Evolutionary conservation across 2,329 filamentous ascomycete genomes (phyloP).

Genomic region (Diplocarpon rosae): DNA sequence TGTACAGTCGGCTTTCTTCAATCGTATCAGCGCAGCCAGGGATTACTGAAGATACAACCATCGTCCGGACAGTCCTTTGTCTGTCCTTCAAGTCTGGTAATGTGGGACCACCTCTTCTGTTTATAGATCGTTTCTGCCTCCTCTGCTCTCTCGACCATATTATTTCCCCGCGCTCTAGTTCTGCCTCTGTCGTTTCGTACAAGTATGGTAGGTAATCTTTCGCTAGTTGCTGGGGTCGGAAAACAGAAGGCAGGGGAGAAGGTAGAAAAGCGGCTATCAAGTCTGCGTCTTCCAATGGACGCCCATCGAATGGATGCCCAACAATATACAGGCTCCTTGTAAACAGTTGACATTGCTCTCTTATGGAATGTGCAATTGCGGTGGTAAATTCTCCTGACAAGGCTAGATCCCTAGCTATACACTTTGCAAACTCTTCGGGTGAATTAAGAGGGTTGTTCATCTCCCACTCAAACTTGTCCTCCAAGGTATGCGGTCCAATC

Average conservation of each 20-base stretch:
- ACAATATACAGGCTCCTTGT: conserved; percentile 87
- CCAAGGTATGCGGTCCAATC: conserved; percentile 83
- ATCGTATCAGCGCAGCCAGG: conserved; percentile 72
- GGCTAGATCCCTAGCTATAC: conserved; percentile 82
- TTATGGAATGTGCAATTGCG: conserved; percentile 93
- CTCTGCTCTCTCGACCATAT: conserved; percentile 90
- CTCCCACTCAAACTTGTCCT: conserved; percentile 99
- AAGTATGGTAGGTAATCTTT: conserved; percentile 92
- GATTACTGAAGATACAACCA: conserved; percentile 85
- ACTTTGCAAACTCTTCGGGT: conserved; percentile 83
- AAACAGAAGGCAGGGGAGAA: conserved; percentile 70
- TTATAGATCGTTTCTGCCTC: conserved; percentile 89
- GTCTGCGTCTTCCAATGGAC: conserved; percentile 86
- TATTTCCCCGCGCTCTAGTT: conserved; percentile 81
- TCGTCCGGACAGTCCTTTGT: conserved; percentile 82
- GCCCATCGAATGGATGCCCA: conserved; percentile 88
- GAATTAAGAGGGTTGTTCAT: conserved; percentile 92
- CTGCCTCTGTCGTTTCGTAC: conserved; percentile 84
- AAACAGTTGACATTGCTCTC: conserved; percentile 91
- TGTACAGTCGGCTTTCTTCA: conserved; percentile 81
- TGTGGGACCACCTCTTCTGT: conserved; percentile 81
- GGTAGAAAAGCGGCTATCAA: conserved; percentile 76
- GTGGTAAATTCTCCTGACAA: conserved; percentile 93
- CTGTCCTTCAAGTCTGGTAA: conserved; percentile 94
- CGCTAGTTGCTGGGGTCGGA: conserved; percentile 82